Percentiles rank a stretch among this genome's conserved stretches.
Conservation (phyloP, 2,329 filamentous ascomycete genomes). For the Pestalotiopsis sp. region DNA sequence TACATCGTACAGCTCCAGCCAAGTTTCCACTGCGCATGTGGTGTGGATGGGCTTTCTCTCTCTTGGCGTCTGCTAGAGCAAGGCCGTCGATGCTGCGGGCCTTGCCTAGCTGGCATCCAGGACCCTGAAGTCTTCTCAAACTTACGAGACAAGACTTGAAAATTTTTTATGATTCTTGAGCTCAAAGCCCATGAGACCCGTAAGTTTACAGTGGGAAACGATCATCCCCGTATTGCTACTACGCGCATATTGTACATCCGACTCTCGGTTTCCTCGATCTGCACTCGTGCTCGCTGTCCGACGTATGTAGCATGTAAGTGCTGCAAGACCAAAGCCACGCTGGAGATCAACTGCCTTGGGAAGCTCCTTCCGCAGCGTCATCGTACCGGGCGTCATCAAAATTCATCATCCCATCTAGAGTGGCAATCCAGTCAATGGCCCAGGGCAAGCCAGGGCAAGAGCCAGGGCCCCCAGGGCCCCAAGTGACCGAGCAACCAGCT, state of each 20-base stretch:
- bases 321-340: neutral
- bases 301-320: neutral
- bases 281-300: neutral
- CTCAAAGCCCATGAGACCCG: neutral
- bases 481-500: neutral
- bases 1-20: neutral
- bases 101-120: neutral
- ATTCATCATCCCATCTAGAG: neutral
- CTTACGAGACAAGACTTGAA: neutral
- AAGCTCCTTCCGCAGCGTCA: conserved; percentile 3
- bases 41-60: neutral
- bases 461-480: neutral
- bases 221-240: neutral
- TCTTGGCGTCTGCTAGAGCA: neutral
- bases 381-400: neutral
- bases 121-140: conserved; percentile 4
- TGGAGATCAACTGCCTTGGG: neutral
- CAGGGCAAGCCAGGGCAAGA: neutral
- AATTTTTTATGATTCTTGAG: neutral
- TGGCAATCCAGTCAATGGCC: conserved; percentile 1
- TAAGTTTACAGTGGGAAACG: neutral
- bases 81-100: neutral
- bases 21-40: neutral
- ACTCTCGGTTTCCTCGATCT: neutral
- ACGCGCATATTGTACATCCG: too few species aligned